A percentile compares a stretch with the other conserved stretches of the same genome.
Conservation (phyloP, 306 rosid species). For the Prunus padus region DNA sequence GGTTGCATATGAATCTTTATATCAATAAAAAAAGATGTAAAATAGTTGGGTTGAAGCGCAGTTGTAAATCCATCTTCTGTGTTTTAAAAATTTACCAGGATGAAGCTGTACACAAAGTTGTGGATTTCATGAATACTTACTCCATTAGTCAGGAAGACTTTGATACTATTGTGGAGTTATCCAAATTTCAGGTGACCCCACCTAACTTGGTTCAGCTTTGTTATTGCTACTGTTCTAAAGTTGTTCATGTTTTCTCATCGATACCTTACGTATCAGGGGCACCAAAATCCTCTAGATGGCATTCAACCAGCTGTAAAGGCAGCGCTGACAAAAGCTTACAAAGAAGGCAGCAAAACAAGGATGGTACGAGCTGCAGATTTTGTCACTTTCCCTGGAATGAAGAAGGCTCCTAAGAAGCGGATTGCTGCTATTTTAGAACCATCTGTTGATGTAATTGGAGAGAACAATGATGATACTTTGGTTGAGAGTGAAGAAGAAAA, state of each 20-base stretch:
- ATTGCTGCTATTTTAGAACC: constrained; percentile 90
- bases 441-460: constrained; percentile 52
- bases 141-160: constrained; percentile 85
- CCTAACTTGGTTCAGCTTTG: constrained; percentile 9
- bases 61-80: constrained; percentile 19
- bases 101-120: constrained; percentile 80
- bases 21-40: background rate
- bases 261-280: constrained; percentile 54
- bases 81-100: constrained; percentile 53
- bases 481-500: constrained; percentile 74
- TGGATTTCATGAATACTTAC: constrained; percentile 84
- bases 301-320: constrained; percentile 68
- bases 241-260: constrained; percentile 6
- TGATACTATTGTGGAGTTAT: constrained; percentile 75
- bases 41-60: background rate
- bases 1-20: background rate
- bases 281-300: constrained; percentile 77
- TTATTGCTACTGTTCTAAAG: constrained; percentile 5
- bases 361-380: constrained; percentile 77
- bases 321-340: constrained; percentile 87
- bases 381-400: constrained; percentile 64
- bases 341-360: constrained; percentile 67
- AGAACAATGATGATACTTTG: constrained; percentile 45
- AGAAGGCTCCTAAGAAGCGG: constrained; percentile 79
- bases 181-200: constrained; percentile 74